Percentiles rank a stretch among this genome's conserved stretches.
Evolutionary conservation across 2,329 filamentous ascomycete genomes (phyloP).

Genomic region (Boeremia exigua): DNA sequence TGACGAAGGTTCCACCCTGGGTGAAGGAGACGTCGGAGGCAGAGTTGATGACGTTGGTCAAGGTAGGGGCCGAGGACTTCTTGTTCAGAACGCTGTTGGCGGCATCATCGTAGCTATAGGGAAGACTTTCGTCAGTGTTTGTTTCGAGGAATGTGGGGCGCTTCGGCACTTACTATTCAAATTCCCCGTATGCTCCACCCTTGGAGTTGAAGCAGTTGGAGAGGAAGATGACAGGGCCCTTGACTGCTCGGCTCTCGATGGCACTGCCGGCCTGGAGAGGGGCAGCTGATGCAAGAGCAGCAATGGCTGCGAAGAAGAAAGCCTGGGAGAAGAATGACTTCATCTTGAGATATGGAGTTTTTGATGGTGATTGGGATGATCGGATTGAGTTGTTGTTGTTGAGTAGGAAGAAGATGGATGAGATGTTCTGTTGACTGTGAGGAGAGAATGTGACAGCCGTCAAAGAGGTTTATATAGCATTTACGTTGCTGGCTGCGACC

Average conservation of each 20-base stretch:
- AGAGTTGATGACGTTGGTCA: slow-evolving; percentile 1
- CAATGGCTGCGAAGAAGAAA: background rate
- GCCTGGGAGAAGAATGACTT: background rate
- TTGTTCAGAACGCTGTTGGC: background rate
- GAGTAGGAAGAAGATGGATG: background rate
- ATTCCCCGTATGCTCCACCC: background rate
- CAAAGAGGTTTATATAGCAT: background rate
- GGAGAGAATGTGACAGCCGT: background rate
- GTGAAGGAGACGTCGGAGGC: background rate
- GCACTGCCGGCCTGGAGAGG: background rate
- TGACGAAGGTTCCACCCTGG: slow-evolving; percentile 1
- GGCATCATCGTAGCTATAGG: background rate
- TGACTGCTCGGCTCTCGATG: background rate
- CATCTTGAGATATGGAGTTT: background rate
- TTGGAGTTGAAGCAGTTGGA: slow-evolving; percentile 2
- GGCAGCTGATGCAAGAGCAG: background rate
- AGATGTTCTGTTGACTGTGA: background rate
- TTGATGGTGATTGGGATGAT: background rate
- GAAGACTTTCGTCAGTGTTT: background rate
- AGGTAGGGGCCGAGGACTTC: background rate
- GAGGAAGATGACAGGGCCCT: slow-evolving; percentile 5
- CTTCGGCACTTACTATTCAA: slow-evolving; percentile 1
- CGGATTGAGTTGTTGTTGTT: background rate
- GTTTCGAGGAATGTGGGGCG: background rate
- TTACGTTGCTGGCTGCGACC: background rate